Evolutionary conservation across 352 stramenopile species (phyloP), one percentile per base, ranked within the genome.

Genomic region (Phytopythium aichiense): DNA sequence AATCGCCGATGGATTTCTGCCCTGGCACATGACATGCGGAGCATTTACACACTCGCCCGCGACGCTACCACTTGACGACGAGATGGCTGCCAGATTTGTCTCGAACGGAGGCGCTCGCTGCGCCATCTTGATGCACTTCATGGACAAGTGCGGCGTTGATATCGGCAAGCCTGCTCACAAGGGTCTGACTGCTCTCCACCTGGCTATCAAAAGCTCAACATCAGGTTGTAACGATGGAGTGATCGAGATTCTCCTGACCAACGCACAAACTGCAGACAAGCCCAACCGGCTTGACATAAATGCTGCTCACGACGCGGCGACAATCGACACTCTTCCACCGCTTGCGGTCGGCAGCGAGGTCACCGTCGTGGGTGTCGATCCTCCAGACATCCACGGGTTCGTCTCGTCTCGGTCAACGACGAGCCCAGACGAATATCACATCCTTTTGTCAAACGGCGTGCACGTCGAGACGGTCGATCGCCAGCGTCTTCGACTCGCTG

Each of bases 11-110:
- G 66, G 72, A 0, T 76, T 88, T 25, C 52, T 87, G 20, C 80
- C 84, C 6, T 87, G 77, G 67, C 80, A 91, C 38, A 79, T 91
- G 56, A 63, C 82, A 0, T 91, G 84, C 58, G 84, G 84, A 20
- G 84, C 69, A 0, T 74, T 71, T 61, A 62, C 66, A 8, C 67
- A 87, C 16, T 65, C 81, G 0, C 69, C 65, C 1, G 25, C 62
- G 4, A 75, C 59, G 0, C 45, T 89, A 28, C 84, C 69, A 49
- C 73, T 89, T 0, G 68, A 84, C 12, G 73, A 89, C 58, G 71
- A 72, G 13, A 84, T 88, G 73, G 54, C 71, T 22, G 38, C 56
- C 2, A 60, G 48, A 9, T 76, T 90, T 48, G 38, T 65, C 31
- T 38, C 46, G 0, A 92, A 90, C 40, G 80, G 71, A 4, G 43